These are phyloP conservation scores for Hura crepitans DNA, from an alignment of 441 rosid genomes.

Conservation along the genomic window DNA sequence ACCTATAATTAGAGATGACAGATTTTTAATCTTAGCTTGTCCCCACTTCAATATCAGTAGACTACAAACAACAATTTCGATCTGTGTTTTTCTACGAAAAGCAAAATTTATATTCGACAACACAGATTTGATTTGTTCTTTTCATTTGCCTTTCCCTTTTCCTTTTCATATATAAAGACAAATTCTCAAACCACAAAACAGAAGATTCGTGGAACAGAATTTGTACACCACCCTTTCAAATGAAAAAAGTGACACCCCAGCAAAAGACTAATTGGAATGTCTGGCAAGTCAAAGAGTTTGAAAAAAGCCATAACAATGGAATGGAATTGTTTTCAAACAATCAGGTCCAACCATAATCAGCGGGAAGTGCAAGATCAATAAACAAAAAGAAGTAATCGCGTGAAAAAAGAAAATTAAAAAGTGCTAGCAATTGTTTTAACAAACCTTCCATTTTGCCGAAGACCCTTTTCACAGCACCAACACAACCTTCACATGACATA, in stretches of 20 bases:
- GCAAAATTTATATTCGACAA: background rate
- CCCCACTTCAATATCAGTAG: background rate
- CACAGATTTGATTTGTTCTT: background rate
- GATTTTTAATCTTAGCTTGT: background rate
- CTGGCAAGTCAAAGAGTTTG: background rate
- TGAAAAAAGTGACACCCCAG: background rate
- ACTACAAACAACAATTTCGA: background rate
- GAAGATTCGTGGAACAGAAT: background rate
- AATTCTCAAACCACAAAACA: background rate
- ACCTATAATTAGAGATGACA: background rate
- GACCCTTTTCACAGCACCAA: conserved; percentile 89
- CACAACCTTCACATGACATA: conserved; percentile 88
- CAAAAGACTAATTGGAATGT: background rate
- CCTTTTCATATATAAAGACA: background rate
- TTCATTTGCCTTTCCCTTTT: background rate
- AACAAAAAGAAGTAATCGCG: background rate
- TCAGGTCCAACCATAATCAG: background rate
- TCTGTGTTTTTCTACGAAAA: background rate
- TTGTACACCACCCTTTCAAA: background rate
- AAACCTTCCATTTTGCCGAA: conserved; percentile 86
- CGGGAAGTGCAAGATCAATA: background rate
- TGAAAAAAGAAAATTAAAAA: background rate
- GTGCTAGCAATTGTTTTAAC: no score
- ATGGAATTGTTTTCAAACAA: background rate
- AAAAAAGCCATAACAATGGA: background rate